Evolutionary conservation across 305 asterid species (phyloP).

Genomic region (Fraxinus latifolia): DNA sequence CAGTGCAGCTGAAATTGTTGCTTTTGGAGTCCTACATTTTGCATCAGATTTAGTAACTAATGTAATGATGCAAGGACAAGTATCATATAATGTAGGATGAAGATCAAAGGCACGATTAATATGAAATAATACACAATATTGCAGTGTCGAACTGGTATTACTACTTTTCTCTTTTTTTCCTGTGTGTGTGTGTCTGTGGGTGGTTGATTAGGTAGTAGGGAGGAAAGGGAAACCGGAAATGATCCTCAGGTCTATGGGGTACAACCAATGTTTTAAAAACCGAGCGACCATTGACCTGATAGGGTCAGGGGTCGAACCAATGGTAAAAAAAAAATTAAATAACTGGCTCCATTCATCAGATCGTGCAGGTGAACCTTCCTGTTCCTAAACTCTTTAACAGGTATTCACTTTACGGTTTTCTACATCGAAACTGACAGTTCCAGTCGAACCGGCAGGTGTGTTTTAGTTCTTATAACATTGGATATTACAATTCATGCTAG

Average conservation of each 20-base stretch:
- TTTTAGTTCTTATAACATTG: background rate
- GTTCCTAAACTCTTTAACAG: background rate
- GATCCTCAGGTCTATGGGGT: background rate
- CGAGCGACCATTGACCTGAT: background rate
- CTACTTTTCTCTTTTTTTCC: background rate
- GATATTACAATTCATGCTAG: background rate
- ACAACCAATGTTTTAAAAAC: background rate
- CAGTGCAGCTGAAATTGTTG: constrained; percentile 61
- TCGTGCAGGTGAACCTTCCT: background rate
- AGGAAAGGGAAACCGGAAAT: background rate
- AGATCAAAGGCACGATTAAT: background rate
- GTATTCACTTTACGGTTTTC: background rate
- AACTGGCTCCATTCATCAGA: background rate
- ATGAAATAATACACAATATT: background rate
- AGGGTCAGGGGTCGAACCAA: background rate
- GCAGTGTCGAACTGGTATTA: background rate
- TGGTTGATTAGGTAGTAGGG: background rate
- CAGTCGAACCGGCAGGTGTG: background rate
- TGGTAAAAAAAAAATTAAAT: background rate
- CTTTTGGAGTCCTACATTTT: constrained; percentile 54
- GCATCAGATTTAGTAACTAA: constrained; percentile 10
- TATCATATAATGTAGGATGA: background rate
- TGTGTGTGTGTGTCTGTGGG: background rate
- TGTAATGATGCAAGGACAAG: background rate
- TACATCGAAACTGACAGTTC: background rate